These are phyloP conservation scores for Leccinum pallidistipes DNA, from an alignment of 1,284 basidiomycete genomes.

Conservation along the genomic window DNA sequence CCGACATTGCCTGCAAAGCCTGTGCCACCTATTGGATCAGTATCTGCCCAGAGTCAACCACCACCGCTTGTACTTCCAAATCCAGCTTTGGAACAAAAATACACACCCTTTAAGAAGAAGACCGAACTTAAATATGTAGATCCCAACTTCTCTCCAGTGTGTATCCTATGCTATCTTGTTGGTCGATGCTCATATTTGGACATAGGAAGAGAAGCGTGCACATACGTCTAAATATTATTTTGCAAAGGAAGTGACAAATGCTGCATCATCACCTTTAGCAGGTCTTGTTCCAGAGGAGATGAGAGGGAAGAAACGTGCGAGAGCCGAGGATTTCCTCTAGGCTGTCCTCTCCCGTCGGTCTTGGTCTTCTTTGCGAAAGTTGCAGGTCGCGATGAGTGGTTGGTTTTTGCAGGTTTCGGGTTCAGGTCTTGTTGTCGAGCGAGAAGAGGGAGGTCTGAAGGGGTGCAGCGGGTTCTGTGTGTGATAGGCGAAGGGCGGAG, in stretches of 20 bases:
- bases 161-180: conserved; percentile 27
- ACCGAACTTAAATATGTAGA: conserved; percentile 76
- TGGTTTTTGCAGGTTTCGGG: conserved; percentile 33
- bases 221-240: conserved; percentile 73
- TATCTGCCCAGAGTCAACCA: conserved; percentile 27
- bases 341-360: conserved; percentile 24
- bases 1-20: conserved; percentile 19
- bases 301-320: conserved; percentile 73
- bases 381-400: conserved; percentile 33
- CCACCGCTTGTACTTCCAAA: conserved; percentile 54
- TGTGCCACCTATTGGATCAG: conserved; percentile 20
- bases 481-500: conserved; percentile 20
- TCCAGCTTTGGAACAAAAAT: conserved; percentile 58
- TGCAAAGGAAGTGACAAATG: conserved; percentile 41
- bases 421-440: conserved; percentile 22
- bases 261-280: conserved; percentile 17
- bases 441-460: background rate
- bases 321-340: conserved; percentile 77
- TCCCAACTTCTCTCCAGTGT: conserved; percentile 73
- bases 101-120: conserved; percentile 73
- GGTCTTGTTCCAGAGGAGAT: conserved; percentile 49
- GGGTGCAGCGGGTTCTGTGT: background rate
- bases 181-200: conserved; percentile 3
- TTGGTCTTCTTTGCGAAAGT: conserved; percentile 30
- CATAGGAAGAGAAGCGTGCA: conserved; percentile 80